Percentiles rank a stretch among this genome's conserved stretches.
Evolutionary conservation across 805 yeast genomes (phyloP).

Genomic region (Metschnikowia continentalis): DNA sequence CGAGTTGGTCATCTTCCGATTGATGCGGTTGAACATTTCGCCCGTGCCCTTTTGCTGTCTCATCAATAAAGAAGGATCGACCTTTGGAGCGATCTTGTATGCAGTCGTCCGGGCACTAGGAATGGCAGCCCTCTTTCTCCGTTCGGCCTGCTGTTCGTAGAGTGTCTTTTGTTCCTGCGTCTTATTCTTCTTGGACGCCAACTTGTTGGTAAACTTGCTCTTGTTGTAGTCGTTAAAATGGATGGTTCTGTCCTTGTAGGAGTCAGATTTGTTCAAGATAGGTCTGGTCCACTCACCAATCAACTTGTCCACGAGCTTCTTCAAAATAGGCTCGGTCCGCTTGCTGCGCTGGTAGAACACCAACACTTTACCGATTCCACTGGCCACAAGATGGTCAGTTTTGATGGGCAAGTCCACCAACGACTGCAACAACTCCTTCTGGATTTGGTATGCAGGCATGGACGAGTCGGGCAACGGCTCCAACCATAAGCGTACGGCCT

Average conservation of each 20-base stretch:
- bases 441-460: conserved; percentile 95
- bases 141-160: conserved; percentile 85
- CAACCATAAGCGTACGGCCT: conserved; percentile 92
- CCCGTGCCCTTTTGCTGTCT: conserved; percentile 52
- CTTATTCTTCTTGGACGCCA: conserved; percentile 29
- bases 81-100: conserved; percentile 85
- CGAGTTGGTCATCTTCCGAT: conserved; percentile 49
- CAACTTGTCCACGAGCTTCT: conserved; percentile 83
- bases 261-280: conserved; percentile 90
- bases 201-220: conserved; percentile 44
- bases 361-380: conserved; percentile 90
- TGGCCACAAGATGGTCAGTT: conserved; percentile 90
- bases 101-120: conserved; percentile 89
- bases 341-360: conserved; percentile 89
- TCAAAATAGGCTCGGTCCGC: conserved; percentile 81
- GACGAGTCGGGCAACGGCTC: conserved; percentile 98
- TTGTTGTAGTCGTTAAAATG: conserved; percentile 65
- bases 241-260: conserved; percentile 82
- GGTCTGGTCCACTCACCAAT: conserved; percentile 99
- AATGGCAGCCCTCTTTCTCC: conserved; percentile 92
- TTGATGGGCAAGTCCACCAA: conserved; percentile 81
- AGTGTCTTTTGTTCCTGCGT: conserved; percentile 48
- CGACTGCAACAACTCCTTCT: conserved; percentile 76
- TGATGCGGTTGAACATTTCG: conserved; percentile 78
- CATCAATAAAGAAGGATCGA: conserved; percentile 48